phyloP scores from a whole-genome alignment of 805 yeast species.

The Candida insectorum region DNA sequence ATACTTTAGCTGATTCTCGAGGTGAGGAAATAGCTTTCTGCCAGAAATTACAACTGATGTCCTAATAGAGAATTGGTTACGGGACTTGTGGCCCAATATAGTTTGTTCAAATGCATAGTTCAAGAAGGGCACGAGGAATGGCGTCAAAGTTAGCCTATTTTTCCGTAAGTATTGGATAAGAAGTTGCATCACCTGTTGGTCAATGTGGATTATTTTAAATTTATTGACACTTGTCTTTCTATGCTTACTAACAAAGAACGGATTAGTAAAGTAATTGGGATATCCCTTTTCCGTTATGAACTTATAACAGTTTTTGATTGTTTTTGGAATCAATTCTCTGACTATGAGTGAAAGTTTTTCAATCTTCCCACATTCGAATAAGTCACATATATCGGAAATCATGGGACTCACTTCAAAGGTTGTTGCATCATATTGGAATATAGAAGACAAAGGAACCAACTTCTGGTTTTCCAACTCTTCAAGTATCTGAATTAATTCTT shows the following conservation, averaged over 20 bases:
- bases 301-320: not conserved
- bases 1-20: slow-evolving; percentile 1
- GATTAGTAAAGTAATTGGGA: slow-evolving; percentile 7
- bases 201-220: not conserved
- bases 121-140: slow-evolving; percentile 8
- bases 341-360: not conserved
- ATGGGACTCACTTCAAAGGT: not conserved
- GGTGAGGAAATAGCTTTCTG: slow-evolving; percentile 7
- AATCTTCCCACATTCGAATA: not conserved
- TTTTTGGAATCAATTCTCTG: slow-evolving; percentile 1
- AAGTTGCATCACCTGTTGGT: not conserved
- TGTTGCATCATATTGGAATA: not conserved
- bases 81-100: slow-evolving; percentile 1
- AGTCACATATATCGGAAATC: not conserved
- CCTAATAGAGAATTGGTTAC: slow-evolving; percentile 1
- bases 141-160: slow-evolving; percentile 8
- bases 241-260: slow-evolving; percentile 1
- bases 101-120: slow-evolving; percentile 9
- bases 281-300: slow-evolving; percentile 1
- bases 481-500: slow-evolving; percentile 13
- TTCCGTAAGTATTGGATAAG: slow-evolving; percentile 1
- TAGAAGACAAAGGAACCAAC: not conserved
- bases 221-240: not conserved
- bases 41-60: slow-evolving; percentile 6
- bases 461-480: not conserved